Conservation (phyloP, 2,329 filamentous ascomycete genomes). For the Botryotinia convoluta region DNA sequence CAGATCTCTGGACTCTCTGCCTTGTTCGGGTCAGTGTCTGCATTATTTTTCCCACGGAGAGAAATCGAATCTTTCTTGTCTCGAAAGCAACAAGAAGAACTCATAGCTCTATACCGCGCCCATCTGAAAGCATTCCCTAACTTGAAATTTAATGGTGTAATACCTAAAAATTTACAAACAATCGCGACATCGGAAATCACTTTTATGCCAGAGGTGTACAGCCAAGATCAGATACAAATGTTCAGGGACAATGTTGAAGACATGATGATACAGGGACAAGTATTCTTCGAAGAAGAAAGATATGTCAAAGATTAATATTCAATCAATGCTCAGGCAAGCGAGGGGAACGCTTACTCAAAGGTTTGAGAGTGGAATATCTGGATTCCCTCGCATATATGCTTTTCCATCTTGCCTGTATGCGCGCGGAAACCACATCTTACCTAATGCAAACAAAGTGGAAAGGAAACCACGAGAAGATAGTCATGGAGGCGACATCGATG, state of each 20-base stretch:
- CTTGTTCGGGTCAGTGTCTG: neutral
- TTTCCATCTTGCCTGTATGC: accelerated
- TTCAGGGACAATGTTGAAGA: too few species aligned
- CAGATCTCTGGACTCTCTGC: too few species aligned
- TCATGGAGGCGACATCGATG: neutral
- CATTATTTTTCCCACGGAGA: neutral
- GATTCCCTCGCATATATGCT: neutral
- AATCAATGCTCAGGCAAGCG: neutral
- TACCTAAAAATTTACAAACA: neutral
- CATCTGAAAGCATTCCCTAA: neutral
- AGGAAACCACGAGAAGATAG: neutral
- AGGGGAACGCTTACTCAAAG: neutral
- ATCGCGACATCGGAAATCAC: neutral
- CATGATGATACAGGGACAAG: neutral
- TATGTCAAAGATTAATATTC: neutral
- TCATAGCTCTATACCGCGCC: neutral
- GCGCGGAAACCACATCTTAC: neutral
- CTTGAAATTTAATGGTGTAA: neutral
- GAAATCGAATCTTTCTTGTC: neutral
- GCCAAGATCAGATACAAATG: accelerated
- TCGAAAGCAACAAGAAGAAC: neutral
- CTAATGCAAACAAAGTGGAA: neutral
- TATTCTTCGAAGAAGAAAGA: too few species aligned
- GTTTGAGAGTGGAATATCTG: neutral
- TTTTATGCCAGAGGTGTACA: neutral